Percentiles rank a stretch among this genome's conserved stretches.
Conservation (phyloP, 192 early-diverging fungal species). For the Dissophora ornata region DNA sequence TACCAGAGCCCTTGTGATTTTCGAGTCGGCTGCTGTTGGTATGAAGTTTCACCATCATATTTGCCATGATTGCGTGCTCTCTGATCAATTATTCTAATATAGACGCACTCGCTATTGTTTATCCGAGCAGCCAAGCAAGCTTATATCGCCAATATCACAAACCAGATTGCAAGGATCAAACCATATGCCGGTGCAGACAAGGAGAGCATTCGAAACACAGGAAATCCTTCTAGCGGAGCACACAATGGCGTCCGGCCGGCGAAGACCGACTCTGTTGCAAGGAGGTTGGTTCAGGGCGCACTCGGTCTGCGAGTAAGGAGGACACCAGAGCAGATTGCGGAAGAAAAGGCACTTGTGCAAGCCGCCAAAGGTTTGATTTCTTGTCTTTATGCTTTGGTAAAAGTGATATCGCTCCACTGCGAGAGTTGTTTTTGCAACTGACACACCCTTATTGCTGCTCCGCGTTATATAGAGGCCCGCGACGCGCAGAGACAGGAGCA, state of each 20-base stretch:
- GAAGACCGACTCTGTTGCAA: slow-evolving; percentile 79
- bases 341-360: slow-evolving; percentile 56
- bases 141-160: slow-evolving; percentile 64
- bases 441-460: background rate
- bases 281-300: slow-evolving; percentile 78
- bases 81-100: no score
- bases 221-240: slow-evolving; percentile 37
- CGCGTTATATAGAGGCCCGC: slow-evolving; percentile 22
- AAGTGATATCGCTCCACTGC: no score
- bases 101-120: no score
- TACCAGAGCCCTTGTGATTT: slow-evolving; percentile 74
- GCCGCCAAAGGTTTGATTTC: slow-evolving; percentile 57
- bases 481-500: slow-evolving; percentile 44
- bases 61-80: no score
- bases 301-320: slow-evolving; percentile 68
- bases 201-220: slow-evolving; percentile 31
- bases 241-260: slow-evolving; percentile 56
- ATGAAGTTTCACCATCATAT: slow-evolving; percentile 25
- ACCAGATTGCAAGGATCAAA: slow-evolving; percentile 65
- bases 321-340: slow-evolving; percentile 61
- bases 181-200: slow-evolving; percentile 69
- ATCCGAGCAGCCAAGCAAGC: slow-evolving; percentile 62
- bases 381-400: background rate
- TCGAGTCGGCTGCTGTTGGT: slow-evolving; percentile 74
- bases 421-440: no score